Evolutionary conservation across 257 asterid genomes (phyloP).

Genomic region (Capsicum chinense): DNA sequence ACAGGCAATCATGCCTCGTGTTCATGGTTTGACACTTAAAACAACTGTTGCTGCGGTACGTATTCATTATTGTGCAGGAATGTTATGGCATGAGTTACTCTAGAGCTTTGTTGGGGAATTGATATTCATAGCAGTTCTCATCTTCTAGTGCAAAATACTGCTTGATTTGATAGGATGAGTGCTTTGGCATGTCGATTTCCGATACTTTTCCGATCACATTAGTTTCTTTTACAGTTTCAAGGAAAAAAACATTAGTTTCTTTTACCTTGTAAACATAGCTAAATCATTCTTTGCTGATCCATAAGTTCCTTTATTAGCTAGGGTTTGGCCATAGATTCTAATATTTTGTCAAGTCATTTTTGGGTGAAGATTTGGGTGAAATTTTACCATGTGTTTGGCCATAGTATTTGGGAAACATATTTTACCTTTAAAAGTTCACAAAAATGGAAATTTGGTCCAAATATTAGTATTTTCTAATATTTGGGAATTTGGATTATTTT

Average conservation of each 20-base stretch:
- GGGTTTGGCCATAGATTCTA: too few species aligned
- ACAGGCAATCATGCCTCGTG: conserved; percentile 87
- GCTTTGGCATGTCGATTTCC: conserved; percentile 22
- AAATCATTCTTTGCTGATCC: neutral
- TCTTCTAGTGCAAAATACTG: conserved; percentile 3
- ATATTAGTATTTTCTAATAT: too few species aligned
- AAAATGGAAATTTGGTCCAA: too few species aligned
- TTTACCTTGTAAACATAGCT: neutral
- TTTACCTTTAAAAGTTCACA: too few species aligned
- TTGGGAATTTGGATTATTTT: too few species aligned
- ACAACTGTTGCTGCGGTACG: conserved; percentile 99
- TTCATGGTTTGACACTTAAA: conserved; percentile 95
- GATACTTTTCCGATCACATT: neutral
- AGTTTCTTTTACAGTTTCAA: neutral
- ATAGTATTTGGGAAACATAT: too few species aligned
- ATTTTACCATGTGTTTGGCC: too few species aligned
- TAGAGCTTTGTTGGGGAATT: conserved; percentile 6
- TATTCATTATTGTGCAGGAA: conserved; percentile 32
- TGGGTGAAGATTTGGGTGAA: too few species aligned
- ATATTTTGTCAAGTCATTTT: too few species aligned
- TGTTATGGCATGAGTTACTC: conserved; percentile 16
- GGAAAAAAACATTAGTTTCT: neutral
- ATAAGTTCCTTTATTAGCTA: conserved; percentile 9
- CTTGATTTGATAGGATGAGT: conserved; percentile 17
- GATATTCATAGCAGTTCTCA: neutral